Base-by-base conservation (phyloP, 2,329 filamentous ascomycete species). In the Penicillium rolfsii region DNA sequence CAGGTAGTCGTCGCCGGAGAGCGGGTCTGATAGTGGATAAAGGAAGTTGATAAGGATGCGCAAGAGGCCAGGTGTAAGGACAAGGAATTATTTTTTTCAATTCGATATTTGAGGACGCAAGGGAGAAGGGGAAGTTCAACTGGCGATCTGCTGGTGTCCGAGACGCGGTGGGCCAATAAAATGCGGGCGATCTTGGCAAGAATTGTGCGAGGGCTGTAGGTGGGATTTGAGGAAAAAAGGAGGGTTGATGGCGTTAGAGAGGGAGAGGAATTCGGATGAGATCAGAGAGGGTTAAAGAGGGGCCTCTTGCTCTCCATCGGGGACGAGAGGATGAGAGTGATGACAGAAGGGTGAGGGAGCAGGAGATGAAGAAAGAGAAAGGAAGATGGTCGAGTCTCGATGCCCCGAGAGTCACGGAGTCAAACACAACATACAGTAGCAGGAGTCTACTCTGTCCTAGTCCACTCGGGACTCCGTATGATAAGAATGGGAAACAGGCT, bases 91-190 rank as follows among this genome's bases (percentile, higher is more conserved):
- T 43, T 52, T 52, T 22, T 22, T 22, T 22, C 19, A 22, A 22
- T 22, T 28, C 49, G 57, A 60, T 63, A 28, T 49, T 62, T 49
- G 38, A 60, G 67, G 64, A 68, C 60, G 72, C 72, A 75, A 69
- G 68, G 68, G 71, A 70, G 68, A 72, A 70, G 66, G 66, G 58
- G 55, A 62, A 61, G 59, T 59, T 54, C 63, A 65, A 57, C 58
- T 60, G 59, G 63, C 49, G 64, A 67, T 66, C 68, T 66, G 65
- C 61, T 63, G 61, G 66, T 59, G 58, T 53, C 58, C 61, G 59
- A 67, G 49, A 59, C 33, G 60, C 28, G 46, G 59, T 57, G 59
- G 50, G 52, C 64, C 62, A 64, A 65, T 65, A 60, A 58, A 58
- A 59, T 43, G 43, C 33, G 53, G 54, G 40, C 36, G 52, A 68